Evolutionary conservation across 164 flowering plant species (phyloP).

Genomic region (Echeveria elegans): DNA sequence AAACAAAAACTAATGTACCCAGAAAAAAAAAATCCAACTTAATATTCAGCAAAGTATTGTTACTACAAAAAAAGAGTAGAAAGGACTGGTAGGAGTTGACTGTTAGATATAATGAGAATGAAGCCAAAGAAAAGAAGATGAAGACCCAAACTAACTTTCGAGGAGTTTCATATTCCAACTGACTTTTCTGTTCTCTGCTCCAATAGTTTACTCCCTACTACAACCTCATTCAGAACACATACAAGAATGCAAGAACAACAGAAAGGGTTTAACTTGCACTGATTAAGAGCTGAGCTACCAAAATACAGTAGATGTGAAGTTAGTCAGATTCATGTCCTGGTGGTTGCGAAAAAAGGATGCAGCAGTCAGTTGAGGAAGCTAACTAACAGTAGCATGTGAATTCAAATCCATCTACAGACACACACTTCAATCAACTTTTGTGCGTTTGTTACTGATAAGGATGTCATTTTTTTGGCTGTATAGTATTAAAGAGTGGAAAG

Average conservation of each 20-base stretch:
- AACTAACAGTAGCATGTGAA: neutral
- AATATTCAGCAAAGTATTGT: too few species aligned
- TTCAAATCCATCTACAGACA: slow-evolving; percentile 3
- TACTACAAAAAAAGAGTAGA: neutral
- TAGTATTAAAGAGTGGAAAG: slow-evolving; percentile 25
- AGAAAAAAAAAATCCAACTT: neutral
- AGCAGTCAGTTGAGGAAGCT: slow-evolving; percentile 3
- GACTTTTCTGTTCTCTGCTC: slow-evolving; percentile 1
- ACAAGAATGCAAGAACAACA: neutral
- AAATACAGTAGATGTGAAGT: too few species aligned
- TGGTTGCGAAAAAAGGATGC: neutral
- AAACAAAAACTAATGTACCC: slow-evolving; percentile 4
- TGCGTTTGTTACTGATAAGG: neutral
- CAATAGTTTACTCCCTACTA: neutral
- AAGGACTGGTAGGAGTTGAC: slow-evolving; percentile 66
- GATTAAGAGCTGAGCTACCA: neutral
- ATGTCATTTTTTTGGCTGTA: slow-evolving; percentile 17
- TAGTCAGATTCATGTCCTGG: neutral
- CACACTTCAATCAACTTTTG: neutral
- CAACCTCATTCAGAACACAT: neutral
- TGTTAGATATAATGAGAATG: slow-evolving; percentile 43
- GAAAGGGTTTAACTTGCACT: neutral
- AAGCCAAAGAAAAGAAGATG: slow-evolving; percentile 5
- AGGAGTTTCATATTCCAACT: neutral
- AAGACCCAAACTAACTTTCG: slow-evolving; percentile 1